These are phyloP conservation scores for Inonotus obliquus DNA, from an alignment of 1,284 basidiomycete genomes.

Conservation along the genomic window DNA sequence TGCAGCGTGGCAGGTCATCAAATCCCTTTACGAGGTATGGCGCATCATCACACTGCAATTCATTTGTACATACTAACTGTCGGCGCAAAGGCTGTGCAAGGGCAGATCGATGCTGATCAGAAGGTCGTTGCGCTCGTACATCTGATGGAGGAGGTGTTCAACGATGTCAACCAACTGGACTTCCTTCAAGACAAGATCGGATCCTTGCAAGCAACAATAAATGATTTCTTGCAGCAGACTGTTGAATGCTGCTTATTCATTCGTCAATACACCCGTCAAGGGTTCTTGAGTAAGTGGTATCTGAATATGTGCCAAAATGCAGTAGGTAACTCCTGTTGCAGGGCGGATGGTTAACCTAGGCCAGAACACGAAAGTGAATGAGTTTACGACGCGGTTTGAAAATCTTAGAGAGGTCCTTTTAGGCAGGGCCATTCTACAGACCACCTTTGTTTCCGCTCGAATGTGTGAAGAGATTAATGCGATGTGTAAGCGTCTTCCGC, in stretches of 20 bases:
- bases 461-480: not conserved
- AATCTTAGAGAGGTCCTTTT: not conserved
- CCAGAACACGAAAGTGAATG: not conserved
- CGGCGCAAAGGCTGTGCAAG: too few species aligned
- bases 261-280: slow-evolving; percentile 5
- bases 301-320: not conserved
- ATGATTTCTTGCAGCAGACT: slow-evolving; percentile 4
- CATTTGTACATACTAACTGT: too few species aligned
- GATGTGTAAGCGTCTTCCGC: not conserved
- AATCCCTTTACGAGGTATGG: too few species aligned
- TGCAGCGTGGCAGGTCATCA: too few species aligned
- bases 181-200: slow-evolving; percentile 1
- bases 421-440: not conserved
- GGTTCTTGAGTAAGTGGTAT: slow-evolving; percentile 7
- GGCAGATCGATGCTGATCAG: slow-evolving; percentile 2
- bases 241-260: slow-evolving; percentile 16
- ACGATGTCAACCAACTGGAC: slow-evolving; percentile 1
- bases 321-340: not conserved
- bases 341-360: not conserved
- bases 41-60: too few species aligned
- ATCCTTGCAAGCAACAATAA: not conserved
- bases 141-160: slow-evolving; percentile 8
- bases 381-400: not conserved
- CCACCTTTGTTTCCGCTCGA: not conserved
- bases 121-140: slow-evolving; percentile 8